Conservation (phyloP, 371 early-diverging fungal genomes). For the Mortierella sp. region DNA sequence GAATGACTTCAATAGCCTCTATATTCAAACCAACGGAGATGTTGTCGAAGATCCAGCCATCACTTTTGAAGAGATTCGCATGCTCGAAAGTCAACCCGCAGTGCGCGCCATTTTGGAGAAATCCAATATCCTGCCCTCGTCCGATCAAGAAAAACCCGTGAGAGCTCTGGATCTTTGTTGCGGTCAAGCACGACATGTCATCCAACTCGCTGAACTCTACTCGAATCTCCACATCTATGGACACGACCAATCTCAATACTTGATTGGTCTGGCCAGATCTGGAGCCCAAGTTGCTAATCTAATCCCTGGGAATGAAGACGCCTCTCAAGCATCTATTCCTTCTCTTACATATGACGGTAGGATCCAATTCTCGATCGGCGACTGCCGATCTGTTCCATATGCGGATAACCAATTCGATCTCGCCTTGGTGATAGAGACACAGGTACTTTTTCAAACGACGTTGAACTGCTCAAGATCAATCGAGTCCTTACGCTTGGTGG, state of each 20-base stretch:
- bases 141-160: slow-evolving; percentile 14
- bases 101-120: background rate
- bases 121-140: slow-evolving; percentile 60
- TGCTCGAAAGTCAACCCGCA: slow-evolving; percentile 56
- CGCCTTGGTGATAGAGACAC: slow-evolving; percentile 70
- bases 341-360: background rate
- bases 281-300: slow-evolving; percentile 38
- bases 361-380: slow-evolving; percentile 71
- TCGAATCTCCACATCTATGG: slow-evolving; percentile 63
- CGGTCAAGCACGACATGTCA: slow-evolving; percentile 72
- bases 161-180: slow-evolving; percentile 36
- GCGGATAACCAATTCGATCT: slow-evolving; percentile 62
- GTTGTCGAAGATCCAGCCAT: slow-evolving; percentile 77
- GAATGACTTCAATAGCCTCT: slow-evolving; percentile 65
- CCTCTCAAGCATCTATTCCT: background rate
- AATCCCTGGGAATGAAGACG: too few relatives aligned
- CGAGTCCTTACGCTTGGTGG: too few relatives aligned
- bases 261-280: slow-evolving; percentile 64
- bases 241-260: slow-evolving; percentile 70
- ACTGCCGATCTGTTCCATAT: slow-evolving; percentile 70
- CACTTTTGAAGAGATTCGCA: slow-evolving; percentile 64
- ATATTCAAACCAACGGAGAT: slow-evolving; percentile 76
- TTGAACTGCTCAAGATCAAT: slow-evolving; percentile 59
- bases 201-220: slow-evolving; percentile 63
- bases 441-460: slow-evolving; percentile 61